Evolutionary conservation across 257 asterid species (phyloP), one percentile per base, ranked within the genome.

Genomic region (Solanum ahanhuiri): DNA sequence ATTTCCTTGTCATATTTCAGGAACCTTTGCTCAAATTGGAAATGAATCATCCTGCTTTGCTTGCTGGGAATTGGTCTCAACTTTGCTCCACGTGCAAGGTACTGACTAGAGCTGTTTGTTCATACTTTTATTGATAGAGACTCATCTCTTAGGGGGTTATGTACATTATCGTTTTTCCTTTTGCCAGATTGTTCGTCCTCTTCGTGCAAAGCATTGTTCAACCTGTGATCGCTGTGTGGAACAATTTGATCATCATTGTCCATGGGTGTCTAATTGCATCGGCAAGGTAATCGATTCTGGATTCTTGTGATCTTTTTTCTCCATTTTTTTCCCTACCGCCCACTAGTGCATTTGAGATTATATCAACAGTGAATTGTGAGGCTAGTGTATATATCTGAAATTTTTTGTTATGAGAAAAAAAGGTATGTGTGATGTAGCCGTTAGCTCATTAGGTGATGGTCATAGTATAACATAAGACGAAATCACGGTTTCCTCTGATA

Each of bases 81-180:
- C 99, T 97, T 88, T 97, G 99, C 87, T 92, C 99, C 86, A 95
- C 99, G 35, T 97, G 99, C 98, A 97, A 95, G 99, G 99, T 97
- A 87, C 60, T 17, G 60, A 51, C 85, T 28, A 23, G 12, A 17
- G 86, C 37, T 76, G 66, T 48, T 41, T 85, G 83, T 66, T 37
- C 83, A 81, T 77, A 39, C 31, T 76, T 83, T 15, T 39, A 39
- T 39, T 39, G 45, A 39, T 39, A 39, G 45, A 39, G 12, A 8
- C 63, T 54, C 9, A 33, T 48, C 35, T 45, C 34, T 71, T 51
- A 33, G 72, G 57, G 20, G 89, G 20, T 86, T 85, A 83, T 85
- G 86, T 69, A 70, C 81, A n/a, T 39, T 57, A 60, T 82, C 45
- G 15, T 39, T 76, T 87, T 89, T 83, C 90, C 83, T 66, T 81